These are phyloP conservation scores for Tetracladium setigerum DNA, from an alignment of 495 filamentous ascomycete species.

Conservation along the genomic window DNA sequence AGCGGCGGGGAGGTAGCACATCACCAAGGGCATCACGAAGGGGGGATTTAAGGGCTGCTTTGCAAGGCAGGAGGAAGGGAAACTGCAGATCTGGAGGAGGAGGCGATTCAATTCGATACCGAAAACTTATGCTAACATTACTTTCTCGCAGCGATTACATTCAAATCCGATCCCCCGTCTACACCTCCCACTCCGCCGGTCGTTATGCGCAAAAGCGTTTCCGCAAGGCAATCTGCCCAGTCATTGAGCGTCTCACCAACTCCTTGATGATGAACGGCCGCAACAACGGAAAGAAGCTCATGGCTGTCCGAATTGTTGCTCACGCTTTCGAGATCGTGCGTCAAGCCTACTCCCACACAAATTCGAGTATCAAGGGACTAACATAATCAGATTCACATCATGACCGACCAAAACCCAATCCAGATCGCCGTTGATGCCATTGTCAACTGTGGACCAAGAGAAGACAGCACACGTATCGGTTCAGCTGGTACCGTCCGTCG, in stretches of 20 bases:
- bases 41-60: background rate
- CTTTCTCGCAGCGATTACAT: slow-evolving; percentile 82
- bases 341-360: slow-evolving; percentile 14
- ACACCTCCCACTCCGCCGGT: slow-evolving; percentile 96
- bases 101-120: background rate
- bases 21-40: background rate
- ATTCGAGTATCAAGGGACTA: background rate
- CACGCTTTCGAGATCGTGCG: slow-evolving; percentile 99
- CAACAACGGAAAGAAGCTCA: slow-evolving; percentile 99
- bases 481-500: slow-evolving; percentile 98
- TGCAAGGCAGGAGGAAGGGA: background rate
- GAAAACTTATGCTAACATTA: slow-evolving; percentile 35
- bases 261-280: slow-evolving; percentile 99
- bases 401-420: slow-evolving; percentile 99
- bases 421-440: slow-evolving; percentile 99
- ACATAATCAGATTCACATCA: slow-evolving; percentile 83
- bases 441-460: slow-evolving; percentile 99
- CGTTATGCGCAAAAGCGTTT: slow-evolving; percentile 99
- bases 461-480: slow-evolving; percentile 99
- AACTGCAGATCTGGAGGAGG: background rate
- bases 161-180: slow-evolving; percentile 97
- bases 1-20: no score
- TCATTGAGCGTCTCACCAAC: slow-evolving; percentile 99
- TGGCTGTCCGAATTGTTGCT: slow-evolving; percentile 98
- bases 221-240: slow-evolving; percentile 99